Evolutionary conservation across 306 rosid species (phyloP).

Genomic region (Quercus glauca): DNA sequence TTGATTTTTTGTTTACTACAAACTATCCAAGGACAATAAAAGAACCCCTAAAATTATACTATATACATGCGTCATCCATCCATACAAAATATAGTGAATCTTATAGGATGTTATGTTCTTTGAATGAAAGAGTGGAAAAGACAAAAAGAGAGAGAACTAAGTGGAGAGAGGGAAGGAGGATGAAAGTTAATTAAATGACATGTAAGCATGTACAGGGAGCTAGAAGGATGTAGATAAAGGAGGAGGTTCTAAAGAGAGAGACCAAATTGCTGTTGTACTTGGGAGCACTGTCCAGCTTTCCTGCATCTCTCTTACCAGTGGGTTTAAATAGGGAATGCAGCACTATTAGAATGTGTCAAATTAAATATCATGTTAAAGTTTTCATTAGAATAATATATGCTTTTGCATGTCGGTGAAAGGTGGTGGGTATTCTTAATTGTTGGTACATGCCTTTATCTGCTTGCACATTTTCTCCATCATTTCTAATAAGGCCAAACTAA

Average conservation of each 20-base stretch:
- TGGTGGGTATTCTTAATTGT: not conserved
- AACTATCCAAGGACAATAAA: not conserved
- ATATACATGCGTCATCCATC: not conserved
- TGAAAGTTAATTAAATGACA: not conserved
- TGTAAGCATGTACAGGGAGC: not conserved
- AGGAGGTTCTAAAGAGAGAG: not conserved
- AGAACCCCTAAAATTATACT: too few relatives aligned
- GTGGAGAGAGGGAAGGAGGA: not conserved
- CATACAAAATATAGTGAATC: not conserved
- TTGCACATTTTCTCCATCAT: not conserved
- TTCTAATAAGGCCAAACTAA: too few relatives aligned
- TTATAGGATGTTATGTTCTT: not conserved
- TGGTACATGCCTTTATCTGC: not conserved
- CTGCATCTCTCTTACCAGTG: not conserved
- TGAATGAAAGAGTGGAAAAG: not conserved
- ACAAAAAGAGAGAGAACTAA: not conserved
- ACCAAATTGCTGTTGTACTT: not conserved
- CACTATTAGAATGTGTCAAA: too few relatives aligned
- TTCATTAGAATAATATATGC: not conserved
- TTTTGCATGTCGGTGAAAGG: not conserved
- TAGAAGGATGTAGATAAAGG: not conserved
- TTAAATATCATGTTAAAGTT: not conserved
- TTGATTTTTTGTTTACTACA: not conserved
- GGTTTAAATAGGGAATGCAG: too few relatives aligned
- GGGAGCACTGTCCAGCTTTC: not conserved